Base-by-base conservation (phyloP, 495 filamentous ascomycete species). In the Pseudomonodictys pantanalensis region DNA sequence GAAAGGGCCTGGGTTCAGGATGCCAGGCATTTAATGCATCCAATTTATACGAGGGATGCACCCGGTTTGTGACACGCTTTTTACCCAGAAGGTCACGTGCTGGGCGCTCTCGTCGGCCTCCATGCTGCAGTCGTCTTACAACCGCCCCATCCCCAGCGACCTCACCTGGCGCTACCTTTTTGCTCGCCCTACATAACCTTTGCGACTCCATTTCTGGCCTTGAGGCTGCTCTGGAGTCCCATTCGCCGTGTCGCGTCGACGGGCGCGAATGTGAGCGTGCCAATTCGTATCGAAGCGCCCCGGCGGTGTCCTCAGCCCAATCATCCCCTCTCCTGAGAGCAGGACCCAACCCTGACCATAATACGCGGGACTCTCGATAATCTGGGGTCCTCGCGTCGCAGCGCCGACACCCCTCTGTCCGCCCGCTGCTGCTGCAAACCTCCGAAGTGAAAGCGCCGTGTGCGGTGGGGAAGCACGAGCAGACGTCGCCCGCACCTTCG, bases 251-350 rank as follows among this genome's bases (percentile, higher is more conserved):
- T 35, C 25, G 15, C 30, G 51, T 29, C 41, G 24, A 12, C 26
- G 47, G 41, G 54, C 64, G 58, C 58, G 58, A 50, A 62, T 66
- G 64, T 41, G 46, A 56, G 44, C 24, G 52, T 49, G 49, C 51
- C 58, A 22, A 68, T 60, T 61, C 56, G 32, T 32, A 56, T 35
- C 56, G 41, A 47, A 46, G 54, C 64, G 62, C 54, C 64, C 54
- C 41, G 58, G 58, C 53, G 64, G 59, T 51, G 59, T 45, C 54
- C 58, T 46, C 64, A 64, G 64, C 58, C 58, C 62, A 62, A 58
- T 58, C 51, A 52, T 38, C 18, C 58, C 41, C 58, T 41, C 30
- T 52, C 52, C 6, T 26, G 29, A 38, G 30, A 53, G 47, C 24
- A 15, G 23, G 23, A 28, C 42, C 18, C 28, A 32, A 60, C 52